A percentile compares a stretch with the other conserved stretches of the same genome.
phyloP scores from a whole-genome alignment of 2,329 filamentous ascomycete species.

The Pseudogymnoascus sp. region DNA sequence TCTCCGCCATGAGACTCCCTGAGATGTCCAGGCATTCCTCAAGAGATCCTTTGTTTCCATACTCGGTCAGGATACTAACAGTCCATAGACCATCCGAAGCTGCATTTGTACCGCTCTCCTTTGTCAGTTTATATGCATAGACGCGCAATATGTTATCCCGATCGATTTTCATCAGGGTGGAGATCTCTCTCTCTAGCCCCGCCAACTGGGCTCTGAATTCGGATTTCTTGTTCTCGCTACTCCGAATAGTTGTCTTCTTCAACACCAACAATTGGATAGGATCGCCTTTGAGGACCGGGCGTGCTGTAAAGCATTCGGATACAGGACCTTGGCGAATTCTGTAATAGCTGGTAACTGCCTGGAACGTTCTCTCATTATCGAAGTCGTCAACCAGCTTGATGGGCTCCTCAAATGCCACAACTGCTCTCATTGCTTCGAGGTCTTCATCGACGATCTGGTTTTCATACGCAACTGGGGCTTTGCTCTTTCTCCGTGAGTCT shows the following conservation, averaged over 20 bases:
- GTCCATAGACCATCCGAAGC: constrained; percentile 49
- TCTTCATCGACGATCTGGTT: constrained; percentile 31
- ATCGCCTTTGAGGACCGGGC: constrained; percentile 52
- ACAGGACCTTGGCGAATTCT: constrained; percentile 56
- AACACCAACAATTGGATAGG: constrained; percentile 55
- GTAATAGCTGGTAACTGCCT: constrained; percentile 60
- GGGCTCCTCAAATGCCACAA: constrained; percentile 57
- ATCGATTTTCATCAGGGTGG: constrained; percentile 62
- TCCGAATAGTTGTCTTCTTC: constrained; percentile 58
- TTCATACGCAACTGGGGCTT: constrained; percentile 29
- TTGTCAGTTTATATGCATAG: constrained; percentile 72
- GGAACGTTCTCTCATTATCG: constrained; percentile 59
- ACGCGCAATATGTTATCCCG: constrained; percentile 73
- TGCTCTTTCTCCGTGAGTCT: constrained; percentile 55
- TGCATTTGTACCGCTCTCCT: constrained; percentile 49
- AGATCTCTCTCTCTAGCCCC: constrained; percentile 66
- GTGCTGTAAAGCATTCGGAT: constrained; percentile 63
- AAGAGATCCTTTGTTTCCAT: constrained; percentile 74
- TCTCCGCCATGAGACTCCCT: constrained; percentile 62
- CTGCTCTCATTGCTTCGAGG: constrained; percentile 26
- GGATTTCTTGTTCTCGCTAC: constrained; percentile 47
- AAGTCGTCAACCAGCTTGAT: constrained; percentile 55
- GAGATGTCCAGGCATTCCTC: constrained; percentile 74
- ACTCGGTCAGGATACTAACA: constrained; percentile 65
- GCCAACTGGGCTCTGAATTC: constrained; percentile 70